Evolutionary conservation across 176 grass and related monocot species (phyloP).

Genomic region (Juncus inflexus): DNA sequence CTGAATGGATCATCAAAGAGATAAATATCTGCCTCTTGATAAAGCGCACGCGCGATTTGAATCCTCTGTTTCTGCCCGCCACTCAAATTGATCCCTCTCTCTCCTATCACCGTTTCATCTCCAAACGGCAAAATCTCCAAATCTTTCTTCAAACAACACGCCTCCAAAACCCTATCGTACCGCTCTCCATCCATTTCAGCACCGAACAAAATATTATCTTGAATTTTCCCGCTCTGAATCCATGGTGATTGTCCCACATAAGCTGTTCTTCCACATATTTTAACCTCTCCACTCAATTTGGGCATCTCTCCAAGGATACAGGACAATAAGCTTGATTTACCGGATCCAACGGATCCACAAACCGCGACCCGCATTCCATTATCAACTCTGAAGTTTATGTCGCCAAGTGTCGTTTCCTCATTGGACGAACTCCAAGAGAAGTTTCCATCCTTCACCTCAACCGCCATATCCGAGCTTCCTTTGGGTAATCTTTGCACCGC

Average conservation of each 20-base stretch:
- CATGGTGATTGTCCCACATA: slow-evolving; percentile 40
- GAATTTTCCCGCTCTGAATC: slow-evolving; percentile 49
- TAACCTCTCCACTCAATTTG: slow-evolving; percentile 32
- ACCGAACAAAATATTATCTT: slow-evolving; percentile 46
- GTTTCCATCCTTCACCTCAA: slow-evolving; percentile 30
- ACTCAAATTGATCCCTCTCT: slow-evolving; percentile 48
- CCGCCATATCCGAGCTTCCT: slow-evolving; percentile 32
- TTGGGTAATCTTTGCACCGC: slow-evolving; percentile 19
- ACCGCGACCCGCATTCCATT: slow-evolving; percentile 38
- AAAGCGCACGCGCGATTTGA: slow-evolving; percentile 44
- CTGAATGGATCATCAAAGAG: slow-evolving; percentile 47
- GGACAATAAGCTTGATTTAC: slow-evolving; percentile 44
- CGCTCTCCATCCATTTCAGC: slow-evolving; percentile 31
- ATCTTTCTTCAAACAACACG: slow-evolving; percentile 43
- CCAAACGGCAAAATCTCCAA: slow-evolving; percentile 44
- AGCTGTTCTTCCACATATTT: slow-evolving; percentile 26
- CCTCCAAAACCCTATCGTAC: slow-evolving; percentile 37
- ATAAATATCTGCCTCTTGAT: slow-evolving; percentile 45
- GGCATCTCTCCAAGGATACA: slow-evolving; percentile 38
- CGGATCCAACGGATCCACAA: slow-evolving; percentile 40
- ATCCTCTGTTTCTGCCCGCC: slow-evolving; percentile 46
- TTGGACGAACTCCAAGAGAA: slow-evolving; percentile 39
- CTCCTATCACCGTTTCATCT: slow-evolving; percentile 43
- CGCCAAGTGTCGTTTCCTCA: slow-evolving; percentile 20
- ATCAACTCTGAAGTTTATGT: slow-evolving; percentile 35